phyloP scores from a whole-genome alignment of 805 yeast species.

The Saturnispora sekii region DNA sequence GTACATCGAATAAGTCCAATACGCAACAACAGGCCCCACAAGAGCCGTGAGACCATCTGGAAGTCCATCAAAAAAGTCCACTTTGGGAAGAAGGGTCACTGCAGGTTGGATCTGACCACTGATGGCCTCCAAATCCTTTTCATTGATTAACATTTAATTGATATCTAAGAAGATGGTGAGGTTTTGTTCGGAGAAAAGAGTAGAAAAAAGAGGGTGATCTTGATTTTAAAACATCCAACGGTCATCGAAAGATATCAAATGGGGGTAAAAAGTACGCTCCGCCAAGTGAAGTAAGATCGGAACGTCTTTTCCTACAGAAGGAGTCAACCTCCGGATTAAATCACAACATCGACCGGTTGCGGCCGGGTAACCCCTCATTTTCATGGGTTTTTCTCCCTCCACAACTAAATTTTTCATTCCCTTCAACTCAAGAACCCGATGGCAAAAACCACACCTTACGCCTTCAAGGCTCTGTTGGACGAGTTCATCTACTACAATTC shows the following conservation, averaged over 20 bases:
- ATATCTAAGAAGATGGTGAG: neutral
- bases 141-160: neutral
- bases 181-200: neutral
- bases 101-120: slow-evolving; percentile 4
- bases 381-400: neutral
- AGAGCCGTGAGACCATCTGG: slow-evolving; percentile 35
- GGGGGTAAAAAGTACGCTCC: too few relatives aligned
- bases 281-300: too few relatives aligned
- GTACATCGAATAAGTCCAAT: slow-evolving; percentile 69
- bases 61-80: slow-evolving; percentile 6
- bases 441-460: slow-evolving; percentile 8
- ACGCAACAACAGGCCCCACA: slow-evolving; percentile 66
- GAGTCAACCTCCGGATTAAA: too few relatives aligned
- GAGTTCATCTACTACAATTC: slow-evolving; percentile 21
- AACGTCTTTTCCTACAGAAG: too few relatives aligned
- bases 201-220: neutral
- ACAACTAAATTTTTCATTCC: neutral
- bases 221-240: too few relatives aligned
- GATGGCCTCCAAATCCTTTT: neutral
- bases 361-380: too few relatives aligned
- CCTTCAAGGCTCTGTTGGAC: slow-evolving; percentile 23
- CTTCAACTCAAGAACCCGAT: neutral
- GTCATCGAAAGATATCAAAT: too few relatives aligned
- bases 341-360: too few relatives aligned
- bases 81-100: neutral